Conservation (phyloP, 1,284 basidiomycete species). For the Grifola frondosa region DNA sequence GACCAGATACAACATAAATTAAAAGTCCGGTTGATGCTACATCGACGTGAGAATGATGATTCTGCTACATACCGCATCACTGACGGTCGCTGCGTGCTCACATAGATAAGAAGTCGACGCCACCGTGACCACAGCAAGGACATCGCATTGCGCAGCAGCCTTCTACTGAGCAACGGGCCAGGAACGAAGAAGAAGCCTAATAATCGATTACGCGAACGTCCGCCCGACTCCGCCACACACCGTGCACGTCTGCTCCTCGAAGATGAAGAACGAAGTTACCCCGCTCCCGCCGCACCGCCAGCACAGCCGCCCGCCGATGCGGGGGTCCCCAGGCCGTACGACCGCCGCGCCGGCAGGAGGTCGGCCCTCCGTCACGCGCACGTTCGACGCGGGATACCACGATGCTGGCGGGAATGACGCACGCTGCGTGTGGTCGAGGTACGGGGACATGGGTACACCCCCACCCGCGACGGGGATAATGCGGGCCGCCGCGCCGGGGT, state of each 20-base stretch:
- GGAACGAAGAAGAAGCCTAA: too few relatives aligned
- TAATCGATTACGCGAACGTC: slow-evolving; percentile 37
- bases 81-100: too few relatives aligned
- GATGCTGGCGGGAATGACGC: slow-evolving; percentile 13
- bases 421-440: slow-evolving; percentile 19
- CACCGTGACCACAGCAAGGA: too few relatives aligned
- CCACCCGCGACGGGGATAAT: slow-evolving; percentile 25
- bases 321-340: slow-evolving; percentile 63
- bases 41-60: too few relatives aligned
- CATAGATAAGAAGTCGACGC: too few relatives aligned
- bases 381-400: slow-evolving; percentile 9
- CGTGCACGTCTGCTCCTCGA: slow-evolving; percentile 50
- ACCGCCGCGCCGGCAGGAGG: slow-evolving; percentile 46
- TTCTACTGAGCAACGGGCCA: too few relatives aligned
- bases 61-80: too few relatives aligned
- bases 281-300: slow-evolving; percentile 66
- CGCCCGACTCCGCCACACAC: slow-evolving; percentile 64
- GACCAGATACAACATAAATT: too few relatives aligned
- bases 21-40: too few relatives aligned
- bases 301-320: slow-evolving; percentile 66
- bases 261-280: slow-evolving; percentile 48
- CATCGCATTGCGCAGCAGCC: too few relatives aligned
- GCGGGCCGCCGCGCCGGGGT: slow-evolving; percentile 23
- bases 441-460: slow-evolving; percentile 24
- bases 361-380: slow-evolving; percentile 4